These are phyloP conservation scores for Cyberlindnera mrakii DNA, from an alignment of 805 yeast species.

Conservation along the genomic window DNA sequence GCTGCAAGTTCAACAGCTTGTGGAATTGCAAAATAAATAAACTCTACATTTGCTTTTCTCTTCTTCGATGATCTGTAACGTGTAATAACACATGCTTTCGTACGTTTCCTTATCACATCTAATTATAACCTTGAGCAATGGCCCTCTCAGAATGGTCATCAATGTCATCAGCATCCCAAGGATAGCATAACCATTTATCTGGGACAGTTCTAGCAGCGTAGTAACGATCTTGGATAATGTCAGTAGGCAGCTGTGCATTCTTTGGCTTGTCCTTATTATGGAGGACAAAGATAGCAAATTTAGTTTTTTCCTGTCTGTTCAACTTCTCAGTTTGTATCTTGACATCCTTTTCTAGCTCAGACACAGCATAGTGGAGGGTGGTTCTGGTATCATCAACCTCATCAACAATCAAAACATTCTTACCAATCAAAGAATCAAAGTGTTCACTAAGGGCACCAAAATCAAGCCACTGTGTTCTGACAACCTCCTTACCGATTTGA, in stretches of 20 bases:
- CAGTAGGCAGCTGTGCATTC: constrained; percentile 63
- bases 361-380: constrained; percentile 76
- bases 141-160: constrained; percentile 69
- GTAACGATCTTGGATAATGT: constrained; percentile 57
- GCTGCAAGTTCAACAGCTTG: constrained; percentile 83
- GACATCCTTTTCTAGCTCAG: constrained; percentile 60
- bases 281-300: constrained; percentile 70
- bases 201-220: constrained; percentile 69
- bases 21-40: constrained; percentile 45
- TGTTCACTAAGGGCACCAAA: constrained; percentile 65
- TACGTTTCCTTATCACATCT: neutral
- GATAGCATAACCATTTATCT: constrained; percentile 84
- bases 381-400: constrained; percentile 93
- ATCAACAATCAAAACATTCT: constrained; percentile 75
- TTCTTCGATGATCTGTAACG: neutral
- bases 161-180: constrained; percentile 84
- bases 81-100: neutral
- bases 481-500: constrained; percentile 69
- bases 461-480: constrained; percentile 88
- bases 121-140: constrained; percentile 58
- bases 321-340: constrained; percentile 51
- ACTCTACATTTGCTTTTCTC: neutral
- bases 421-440: constrained; percentile 73
- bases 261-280: constrained; percentile 82
- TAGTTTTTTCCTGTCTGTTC: constrained; percentile 58